Evolutionary conservation across 805 yeast species (phyloP), one percentile per base, ranked within the genome.

Genomic region (Saccharomycopsis olivae): DNA sequence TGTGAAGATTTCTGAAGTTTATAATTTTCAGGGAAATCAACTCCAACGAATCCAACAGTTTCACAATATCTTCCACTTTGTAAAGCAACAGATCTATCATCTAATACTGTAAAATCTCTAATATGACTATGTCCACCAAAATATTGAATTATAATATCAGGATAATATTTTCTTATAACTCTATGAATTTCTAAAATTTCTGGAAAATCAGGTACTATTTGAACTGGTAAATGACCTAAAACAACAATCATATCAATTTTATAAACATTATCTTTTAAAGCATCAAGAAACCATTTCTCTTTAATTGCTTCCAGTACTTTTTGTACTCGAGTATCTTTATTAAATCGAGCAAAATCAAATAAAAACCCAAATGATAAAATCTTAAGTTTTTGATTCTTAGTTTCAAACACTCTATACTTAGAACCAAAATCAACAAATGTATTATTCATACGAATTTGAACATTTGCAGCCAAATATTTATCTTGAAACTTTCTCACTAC

Each of bases 61-160:
- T 89, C 97, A 53, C 94, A 74, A 55, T 83, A 89, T 36, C 96
- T 65, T 0, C 97, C 97, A 54, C 95, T 83, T 60, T 89, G 95
- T n/a, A 89, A 58, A 0, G 79, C 96, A 0, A 83, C 75, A 18
- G 88, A 70, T 36, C 60, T 62, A 2, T 64, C 60, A 53, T 89
- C 97, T 37, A 77, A 64, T 3, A 73, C 62, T 5, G 73, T 69
- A 57, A 80, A 89, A 57, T 89, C 97, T 46, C 97, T 66, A 13
- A 89, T 75, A 55, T 89, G 97, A 21, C 94, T 77, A 59, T 89
- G 97, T 1, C 96, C 97, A 1, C 96, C 97, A 58, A 89, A 79
- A 51, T 81, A 84, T 55, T 86, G 95, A 39, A 89, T 81, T 0
- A 75, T 63, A 0, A 69, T 66, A 23, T 66, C 55, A 4, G 94